phyloP scores from a whole-genome alignment of 2,329 filamentous ascomycete species.

The Juglanconis oblonga region DNA sequence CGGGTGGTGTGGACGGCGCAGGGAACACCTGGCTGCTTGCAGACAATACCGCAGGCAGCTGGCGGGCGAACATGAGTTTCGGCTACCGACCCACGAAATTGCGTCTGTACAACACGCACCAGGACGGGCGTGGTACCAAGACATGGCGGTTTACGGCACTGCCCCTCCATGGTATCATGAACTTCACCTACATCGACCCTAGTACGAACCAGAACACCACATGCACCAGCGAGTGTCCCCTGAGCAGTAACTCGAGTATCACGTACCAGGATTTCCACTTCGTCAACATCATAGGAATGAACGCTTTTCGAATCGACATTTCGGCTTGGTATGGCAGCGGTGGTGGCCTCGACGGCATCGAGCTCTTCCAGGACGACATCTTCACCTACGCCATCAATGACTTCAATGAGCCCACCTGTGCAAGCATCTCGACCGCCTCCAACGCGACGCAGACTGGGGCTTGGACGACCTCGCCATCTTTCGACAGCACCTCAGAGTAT shows the following conservation, averaged over 20 bases:
- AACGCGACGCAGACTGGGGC: constrained; percentile 67
- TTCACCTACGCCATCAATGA: constrained; percentile 78
- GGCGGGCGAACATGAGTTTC: constrained; percentile 80
- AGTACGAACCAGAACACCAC: constrained; percentile 61
- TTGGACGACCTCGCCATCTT: constrained; percentile 69
- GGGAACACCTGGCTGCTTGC: constrained; percentile 80
- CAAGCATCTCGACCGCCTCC: constrained; percentile 61
- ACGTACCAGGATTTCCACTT: constrained; percentile 88
- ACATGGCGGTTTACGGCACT: constrained; percentile 83
- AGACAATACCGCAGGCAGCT: constrained; percentile 74
- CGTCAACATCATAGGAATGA: constrained; percentile 85
- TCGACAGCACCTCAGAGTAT: constrained; percentile 71
- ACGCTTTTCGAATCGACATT: constrained; percentile 79
- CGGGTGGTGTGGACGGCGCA: constrained; percentile 60
- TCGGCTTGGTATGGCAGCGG: constrained; percentile 83
- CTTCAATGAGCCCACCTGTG: constrained; percentile 87
- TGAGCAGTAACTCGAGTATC: constrained; percentile 65
- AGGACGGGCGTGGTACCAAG: constrained; percentile 80
- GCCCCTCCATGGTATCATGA: constrained; percentile 90
- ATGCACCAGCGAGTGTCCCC: constrained; percentile 82
- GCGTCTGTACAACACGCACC: constrained; percentile 82
- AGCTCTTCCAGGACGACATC: constrained; percentile 83
- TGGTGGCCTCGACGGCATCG: constrained; percentile 79
- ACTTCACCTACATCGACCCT: constrained; percentile 85
- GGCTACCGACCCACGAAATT: constrained; percentile 85